phyloP scores from a whole-genome alignment of 371 early-diverging fungal genomes.

The Apophysomyces elegans region DNA sequence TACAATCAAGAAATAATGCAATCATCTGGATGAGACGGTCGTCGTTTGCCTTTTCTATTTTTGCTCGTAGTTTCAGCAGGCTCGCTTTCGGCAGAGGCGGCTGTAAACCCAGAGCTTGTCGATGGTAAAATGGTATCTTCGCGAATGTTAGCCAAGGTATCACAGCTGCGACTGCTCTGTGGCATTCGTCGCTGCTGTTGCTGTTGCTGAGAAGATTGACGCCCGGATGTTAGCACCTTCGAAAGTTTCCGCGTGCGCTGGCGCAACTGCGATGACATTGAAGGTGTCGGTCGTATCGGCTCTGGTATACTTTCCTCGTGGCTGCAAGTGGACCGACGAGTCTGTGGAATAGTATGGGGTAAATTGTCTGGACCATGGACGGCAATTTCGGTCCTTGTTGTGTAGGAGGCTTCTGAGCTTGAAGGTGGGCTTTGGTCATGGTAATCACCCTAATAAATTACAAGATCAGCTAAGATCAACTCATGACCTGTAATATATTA shows the following conservation, averaged over 20 bases:
- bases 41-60: slow-evolving; percentile 13
- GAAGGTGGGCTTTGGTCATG: background rate
- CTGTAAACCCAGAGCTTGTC: background rate
- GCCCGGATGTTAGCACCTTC: slow-evolving; percentile 23
- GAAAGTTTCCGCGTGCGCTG: slow-evolving; percentile 39
- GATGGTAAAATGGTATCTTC: slow-evolving; percentile 17
- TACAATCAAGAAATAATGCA: slow-evolving; percentile 29
- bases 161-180: slow-evolving; percentile 27
- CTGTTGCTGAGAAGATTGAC: background rate
- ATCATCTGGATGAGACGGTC: slow-evolving; percentile 25
- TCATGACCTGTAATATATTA: background rate
- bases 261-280: slow-evolving; percentile 42
- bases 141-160: slow-evolving; percentile 20
- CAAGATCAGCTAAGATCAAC: background rate
- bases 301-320: slow-evolving; percentile 8
- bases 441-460: background rate
- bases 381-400: background rate
- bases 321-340: background rate
- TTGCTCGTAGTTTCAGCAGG: background rate
- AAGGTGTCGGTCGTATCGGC: slow-evolving; percentile 26
- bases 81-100: background rate
- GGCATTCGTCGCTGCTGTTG: slow-evolving; percentile 15
- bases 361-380: background rate
- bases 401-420: background rate
- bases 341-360: background rate